These are phyloP conservation scores for Closterium sp. DNA, from an alignment of 139 green algal genomes.

Conservation along the genomic window DNA sequence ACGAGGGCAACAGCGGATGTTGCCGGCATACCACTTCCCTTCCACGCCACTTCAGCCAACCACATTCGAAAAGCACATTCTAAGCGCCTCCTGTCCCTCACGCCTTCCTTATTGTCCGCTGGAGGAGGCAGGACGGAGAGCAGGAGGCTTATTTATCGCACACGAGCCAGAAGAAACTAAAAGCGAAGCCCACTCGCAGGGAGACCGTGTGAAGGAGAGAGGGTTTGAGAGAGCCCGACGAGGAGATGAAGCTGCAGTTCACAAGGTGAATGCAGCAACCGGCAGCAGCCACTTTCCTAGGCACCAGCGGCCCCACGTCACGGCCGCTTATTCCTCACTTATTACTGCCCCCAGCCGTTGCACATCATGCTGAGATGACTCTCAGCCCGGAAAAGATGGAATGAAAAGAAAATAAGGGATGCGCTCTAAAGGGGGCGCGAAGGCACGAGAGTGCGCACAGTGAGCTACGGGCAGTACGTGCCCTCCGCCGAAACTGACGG, in stretches of 20 bases:
- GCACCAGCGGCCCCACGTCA: neutral
- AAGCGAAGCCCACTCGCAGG: neutral
- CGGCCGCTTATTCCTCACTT: neutral
- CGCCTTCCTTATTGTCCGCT: neutral
- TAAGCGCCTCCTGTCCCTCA: neutral
- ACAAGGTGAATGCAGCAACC: neutral
- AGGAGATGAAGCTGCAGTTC: neutral
- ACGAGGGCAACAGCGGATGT: neutral
- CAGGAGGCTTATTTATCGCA: neutral
- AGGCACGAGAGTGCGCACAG: neutral
- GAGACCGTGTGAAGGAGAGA: neutral
- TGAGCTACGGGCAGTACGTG: neutral
- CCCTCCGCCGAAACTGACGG: too few relatives aligned
- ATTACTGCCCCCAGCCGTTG: neutral
- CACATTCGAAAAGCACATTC: neutral
- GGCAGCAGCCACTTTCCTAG: neutral
- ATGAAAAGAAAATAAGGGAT: too few relatives aligned
- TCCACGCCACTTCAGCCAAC: neutral
- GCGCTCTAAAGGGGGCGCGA: neutral
- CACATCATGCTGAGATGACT: neutral
- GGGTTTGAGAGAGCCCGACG: neutral
- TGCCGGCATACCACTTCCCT: neutral
- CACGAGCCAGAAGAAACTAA: neutral
- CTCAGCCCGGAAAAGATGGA: too few relatives aligned
- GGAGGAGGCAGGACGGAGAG: neutral